Evolutionary conservation across 768 basidiomycete species (phyloP).

Genomic region (Lactifluus subvellereus): DNA sequence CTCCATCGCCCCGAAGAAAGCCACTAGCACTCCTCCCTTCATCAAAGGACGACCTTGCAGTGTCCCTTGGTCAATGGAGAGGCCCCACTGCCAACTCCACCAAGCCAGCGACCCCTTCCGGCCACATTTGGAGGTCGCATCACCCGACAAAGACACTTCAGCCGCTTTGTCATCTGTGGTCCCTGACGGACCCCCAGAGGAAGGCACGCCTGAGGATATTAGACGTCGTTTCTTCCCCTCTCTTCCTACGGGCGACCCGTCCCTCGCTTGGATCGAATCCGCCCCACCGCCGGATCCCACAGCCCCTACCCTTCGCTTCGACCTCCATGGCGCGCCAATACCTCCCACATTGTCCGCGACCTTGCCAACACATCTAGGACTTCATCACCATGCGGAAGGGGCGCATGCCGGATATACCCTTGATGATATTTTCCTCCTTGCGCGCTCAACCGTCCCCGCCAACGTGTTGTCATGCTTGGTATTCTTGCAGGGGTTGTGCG

Average conservation of each 20-base stretch:
- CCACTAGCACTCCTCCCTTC: constrained; percentile 54
- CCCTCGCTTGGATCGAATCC: constrained; percentile 71
- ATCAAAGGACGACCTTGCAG: constrained; percentile 32
- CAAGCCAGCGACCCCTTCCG: background rate
- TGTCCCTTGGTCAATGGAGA: constrained; percentile 39
- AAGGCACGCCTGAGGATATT: constrained; percentile 79
- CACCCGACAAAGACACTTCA: background rate
- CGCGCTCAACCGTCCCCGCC: constrained; percentile 79
- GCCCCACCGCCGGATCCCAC: constrained; percentile 29
- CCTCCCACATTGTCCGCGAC: constrained; percentile 44
- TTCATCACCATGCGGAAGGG: constrained; percentile 85
- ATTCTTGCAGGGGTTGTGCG: constrained; percentile 57
- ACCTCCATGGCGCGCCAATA: constrained; percentile 70
- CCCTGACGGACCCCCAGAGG: constrained; percentile 38
- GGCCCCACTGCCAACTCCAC: background rate
- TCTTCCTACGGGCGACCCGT: constrained; percentile 60
- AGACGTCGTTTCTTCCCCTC: constrained; percentile 78
- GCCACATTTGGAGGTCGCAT: background rate
- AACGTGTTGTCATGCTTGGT: constrained; percentile 76
- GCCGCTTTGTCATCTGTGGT: background rate
- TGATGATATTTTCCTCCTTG: constrained; percentile 75
- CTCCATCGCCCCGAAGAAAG: constrained; percentile 63
- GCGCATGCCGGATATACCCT: constrained; percentile 84
- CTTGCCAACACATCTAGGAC: constrained; percentile 77
- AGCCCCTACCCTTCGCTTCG: constrained; percentile 45